These are phyloP conservation scores for Neonectria sp. DNA, from an alignment of 2,329 filamentous ascomycete species.

Conservation along the genomic window DNA sequence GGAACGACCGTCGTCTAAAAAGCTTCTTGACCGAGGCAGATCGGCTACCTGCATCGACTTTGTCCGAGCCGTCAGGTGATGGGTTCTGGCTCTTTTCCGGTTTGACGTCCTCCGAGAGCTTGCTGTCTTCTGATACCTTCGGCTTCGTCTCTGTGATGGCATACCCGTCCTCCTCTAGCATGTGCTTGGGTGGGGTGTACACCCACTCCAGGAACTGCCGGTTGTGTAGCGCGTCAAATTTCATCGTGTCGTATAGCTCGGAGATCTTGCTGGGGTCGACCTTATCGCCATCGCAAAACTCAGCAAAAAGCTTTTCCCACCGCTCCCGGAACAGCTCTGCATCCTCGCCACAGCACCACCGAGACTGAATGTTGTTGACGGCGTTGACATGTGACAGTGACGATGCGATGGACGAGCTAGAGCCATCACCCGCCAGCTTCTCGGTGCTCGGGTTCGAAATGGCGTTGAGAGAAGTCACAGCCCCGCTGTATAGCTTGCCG, in stretches of 20 bases:
- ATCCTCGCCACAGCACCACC: slow-evolving; percentile 98
- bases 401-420: slow-evolving; percentile 60
- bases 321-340: slow-evolving; percentile 94
- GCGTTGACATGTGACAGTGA: slow-evolving; percentile 74
- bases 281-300: slow-evolving; percentile 97
- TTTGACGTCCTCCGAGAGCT: slow-evolving; percentile 56
- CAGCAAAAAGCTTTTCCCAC: slow-evolving; percentile 98
- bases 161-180: slow-evolving; percentile 76
- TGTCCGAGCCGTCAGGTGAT: slow-evolving; percentile 56
- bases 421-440: slow-evolving; percentile 59
- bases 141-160: slow-evolving; percentile 59
- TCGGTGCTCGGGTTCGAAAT: slow-evolving; percentile 67
- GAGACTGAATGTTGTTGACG: slow-evolving; percentile 82
- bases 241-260: slow-evolving; percentile 99
- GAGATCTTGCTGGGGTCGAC: slow-evolving; percentile 99
- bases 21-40: slow-evolving; percentile 60
- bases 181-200: slow-evolving; percentile 87
- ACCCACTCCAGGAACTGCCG: slow-evolving; percentile 97
- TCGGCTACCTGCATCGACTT: slow-evolving; percentile 56
- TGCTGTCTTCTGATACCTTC: slow-evolving; percentile 59
- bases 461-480: slow-evolving; percentile 73
- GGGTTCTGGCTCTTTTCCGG: slow-evolving; percentile 48
- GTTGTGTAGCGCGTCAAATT: slow-evolving; percentile 98
- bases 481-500: slow-evolving; percentile 79
- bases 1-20: slow-evolving; percentile 74